Evolutionary conservation across 768 basidiomycete genomes (phyloP).

Genomic region (Antrodiella citrinella): DNA sequence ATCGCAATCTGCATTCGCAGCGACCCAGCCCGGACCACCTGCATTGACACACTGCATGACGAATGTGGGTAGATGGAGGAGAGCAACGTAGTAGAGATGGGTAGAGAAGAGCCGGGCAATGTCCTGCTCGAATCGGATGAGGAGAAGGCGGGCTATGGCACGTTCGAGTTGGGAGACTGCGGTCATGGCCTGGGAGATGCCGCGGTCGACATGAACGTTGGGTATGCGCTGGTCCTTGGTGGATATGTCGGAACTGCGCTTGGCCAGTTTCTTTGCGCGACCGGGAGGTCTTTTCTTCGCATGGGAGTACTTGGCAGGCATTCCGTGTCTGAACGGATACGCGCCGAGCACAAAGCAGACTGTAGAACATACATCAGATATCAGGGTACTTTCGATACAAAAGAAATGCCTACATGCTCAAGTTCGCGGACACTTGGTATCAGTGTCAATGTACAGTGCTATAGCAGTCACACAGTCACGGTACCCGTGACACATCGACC

Average conservation of each 20-base stretch:
- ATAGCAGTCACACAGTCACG: too few species aligned
- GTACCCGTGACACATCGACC: too few species aligned
- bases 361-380: too few species aligned
- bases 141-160: slow-evolving; percentile 57
- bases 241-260: slow-evolving; percentile 16
- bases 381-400: too few species aligned
- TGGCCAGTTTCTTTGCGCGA: slow-evolving; percentile 33
- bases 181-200: slow-evolving; percentile 46
- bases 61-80: slow-evolving; percentile 60
- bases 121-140: slow-evolving; percentile 67
- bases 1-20: slow-evolving; percentile 56
- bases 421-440: too few species aligned
- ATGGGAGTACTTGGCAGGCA: slow-evolving; percentile 71
- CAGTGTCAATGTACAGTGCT: too few species aligned
- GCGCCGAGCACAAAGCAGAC: neutral
- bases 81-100: slow-evolving; percentile 53
- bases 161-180: slow-evolving; percentile 63
- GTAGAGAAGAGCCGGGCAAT: slow-evolving; percentile 70
- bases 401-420: too few species aligned
- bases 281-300: slow-evolving; percentile 56
- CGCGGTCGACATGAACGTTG: slow-evolving; percentile 44
- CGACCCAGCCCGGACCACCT: slow-evolving; percentile 61
- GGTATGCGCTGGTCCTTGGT: slow-evolving; percentile 27
- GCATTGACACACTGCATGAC: slow-evolving; percentile 56
- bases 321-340: slow-evolving; percentile 17